Evolutionary conservation across 805 yeast species (phyloP).

Genomic region (Saccharomycopsis babjevae): DNA sequence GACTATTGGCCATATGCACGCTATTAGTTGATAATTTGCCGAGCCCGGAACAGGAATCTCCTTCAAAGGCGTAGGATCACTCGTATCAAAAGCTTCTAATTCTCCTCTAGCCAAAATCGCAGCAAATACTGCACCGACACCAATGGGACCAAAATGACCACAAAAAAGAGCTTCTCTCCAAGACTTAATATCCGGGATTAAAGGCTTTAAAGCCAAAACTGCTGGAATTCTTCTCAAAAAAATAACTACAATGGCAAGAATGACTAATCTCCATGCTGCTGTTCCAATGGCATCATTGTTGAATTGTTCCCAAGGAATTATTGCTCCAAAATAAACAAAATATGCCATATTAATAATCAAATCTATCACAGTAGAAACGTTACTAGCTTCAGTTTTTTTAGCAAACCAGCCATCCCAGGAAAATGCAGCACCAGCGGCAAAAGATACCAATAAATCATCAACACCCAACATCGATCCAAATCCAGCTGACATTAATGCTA

Average conservation of each 20-base stretch:
- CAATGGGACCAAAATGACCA: conserved; percentile 95
- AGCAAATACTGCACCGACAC: conserved; percentile 88
- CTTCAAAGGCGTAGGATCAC: conserved; percentile 47
- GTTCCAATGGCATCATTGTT: conserved; percentile 53
- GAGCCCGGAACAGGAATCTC: conserved; percentile 36
- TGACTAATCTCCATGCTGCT: conserved; percentile 67
- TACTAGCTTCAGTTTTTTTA: conserved; percentile 69
- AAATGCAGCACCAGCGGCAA: conserved; percentile 89
- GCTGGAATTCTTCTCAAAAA: conserved; percentile 78
- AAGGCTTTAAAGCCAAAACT: conserved; percentile 59
- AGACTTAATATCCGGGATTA: conserved; percentile 77
- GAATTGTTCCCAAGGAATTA: conserved; percentile 79
- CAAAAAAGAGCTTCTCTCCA: conserved; percentile 94
- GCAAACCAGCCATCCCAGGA: conserved; percentile 93
- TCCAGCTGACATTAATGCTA: conserved; percentile 82
- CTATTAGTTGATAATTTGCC: conserved; percentile 49
- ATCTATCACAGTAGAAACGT: conserved; percentile 86
- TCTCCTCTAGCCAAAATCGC: conserved; percentile 69
- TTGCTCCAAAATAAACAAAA: conserved; percentile 84
- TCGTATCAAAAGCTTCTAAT: conserved; percentile 43
- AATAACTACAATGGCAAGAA: conserved; percentile 64
- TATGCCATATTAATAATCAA: conserved; percentile 72
- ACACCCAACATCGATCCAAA: conserved; percentile 80
- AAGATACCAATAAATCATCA: conserved; percentile 80
- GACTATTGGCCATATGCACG: conserved; percentile 71